These are phyloP conservation scores for Fragaria iinumae DNA, from an alignment of 306 rosid genomes.

Conservation along the genomic window DNA sequence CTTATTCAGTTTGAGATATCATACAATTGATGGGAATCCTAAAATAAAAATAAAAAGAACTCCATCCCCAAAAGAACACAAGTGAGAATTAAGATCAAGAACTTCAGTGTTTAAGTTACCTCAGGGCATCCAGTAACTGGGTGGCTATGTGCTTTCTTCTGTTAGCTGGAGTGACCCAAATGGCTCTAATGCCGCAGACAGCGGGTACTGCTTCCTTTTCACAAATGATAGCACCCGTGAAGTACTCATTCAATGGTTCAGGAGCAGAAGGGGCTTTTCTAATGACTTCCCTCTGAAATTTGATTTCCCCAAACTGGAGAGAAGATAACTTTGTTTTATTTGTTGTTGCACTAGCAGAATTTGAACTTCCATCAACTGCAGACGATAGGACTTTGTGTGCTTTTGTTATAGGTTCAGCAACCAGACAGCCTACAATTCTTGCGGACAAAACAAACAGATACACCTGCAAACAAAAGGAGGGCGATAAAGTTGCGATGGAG, in stretches of 20 bases:
- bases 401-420: slow-evolving; percentile 66
- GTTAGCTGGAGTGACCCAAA: slow-evolving; percentile 81
- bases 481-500: neutral
- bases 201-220: slow-evolving; percentile 56
- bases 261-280: slow-evolving; percentile 35
- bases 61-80: neutral
- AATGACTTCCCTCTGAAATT: slow-evolving; percentile 60
- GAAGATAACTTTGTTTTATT: slow-evolving; percentile 31
- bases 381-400: slow-evolving; percentile 60
- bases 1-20: neutral
- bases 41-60: neutral
- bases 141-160: slow-evolving; percentile 71
- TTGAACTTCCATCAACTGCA: slow-evolving; percentile 27
- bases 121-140: slow-evolving; percentile 69
- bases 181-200: slow-evolving; percentile 75
- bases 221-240: slow-evolving; percentile 52
- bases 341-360: slow-evolving; percentile 7
- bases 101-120: slow-evolving; percentile 38
- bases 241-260: slow-evolving; percentile 26
- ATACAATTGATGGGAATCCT: neutral
- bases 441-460: slow-evolving; percentile 59
- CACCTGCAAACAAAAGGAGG: slow-evolving; percentile 36
- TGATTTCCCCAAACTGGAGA: slow-evolving; percentile 66
- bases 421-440: slow-evolving; percentile 59
- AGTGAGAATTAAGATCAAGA: neutral